phyloP scores from a whole-genome alignment of 2,329 filamentous ascomycete species.

The Alternaria novae-zelandiae region DNA sequence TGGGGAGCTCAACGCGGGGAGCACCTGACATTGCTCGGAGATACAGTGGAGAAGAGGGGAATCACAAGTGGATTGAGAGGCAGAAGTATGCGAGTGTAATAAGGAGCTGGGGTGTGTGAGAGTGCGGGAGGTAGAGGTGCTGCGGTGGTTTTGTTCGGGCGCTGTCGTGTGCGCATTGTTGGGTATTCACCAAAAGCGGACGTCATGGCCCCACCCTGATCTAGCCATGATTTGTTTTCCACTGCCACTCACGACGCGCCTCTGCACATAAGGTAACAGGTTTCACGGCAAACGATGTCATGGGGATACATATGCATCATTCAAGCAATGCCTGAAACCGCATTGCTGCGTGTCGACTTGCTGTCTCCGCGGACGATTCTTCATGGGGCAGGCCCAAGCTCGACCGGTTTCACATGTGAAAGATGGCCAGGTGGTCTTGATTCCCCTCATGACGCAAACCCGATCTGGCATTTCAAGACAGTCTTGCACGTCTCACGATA shows the following conservation, averaged over 20 bases:
- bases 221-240: conserved; percentile 14
- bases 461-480: not conserved
- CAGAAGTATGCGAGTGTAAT: not conserved
- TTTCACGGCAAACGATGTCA: conserved; percentile 20
- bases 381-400: conserved; percentile 4
- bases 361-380: not conserved
- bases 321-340: not conserved
- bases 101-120: conserved; percentile 1
- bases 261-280: conserved; percentile 18
- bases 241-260: conserved; percentile 7
- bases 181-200: conserved; percentile 9
- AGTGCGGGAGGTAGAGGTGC: not conserved
- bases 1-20: conserved; percentile 40
- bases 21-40: conserved; percentile 37
- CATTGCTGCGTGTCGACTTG: conserved; percentile 4
- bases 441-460: conserved; percentile 20
- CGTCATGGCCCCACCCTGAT: conserved; percentile 14
- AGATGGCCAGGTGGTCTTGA: conserved; percentile 1
- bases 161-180: conserved; percentile 27
- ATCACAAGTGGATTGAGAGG: not conserved
- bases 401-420: conserved; percentile 24
- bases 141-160: conserved; percentile 12
- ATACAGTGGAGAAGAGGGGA: not conserved
- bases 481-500: not conserved
- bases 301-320: conserved; percentile 8